Evolutionary conservation across 371 early-diverging fungal genomes (phyloP), one percentile per base, ranked within the genome.

Genomic region (Syncephalastrum racemosum): DNA sequence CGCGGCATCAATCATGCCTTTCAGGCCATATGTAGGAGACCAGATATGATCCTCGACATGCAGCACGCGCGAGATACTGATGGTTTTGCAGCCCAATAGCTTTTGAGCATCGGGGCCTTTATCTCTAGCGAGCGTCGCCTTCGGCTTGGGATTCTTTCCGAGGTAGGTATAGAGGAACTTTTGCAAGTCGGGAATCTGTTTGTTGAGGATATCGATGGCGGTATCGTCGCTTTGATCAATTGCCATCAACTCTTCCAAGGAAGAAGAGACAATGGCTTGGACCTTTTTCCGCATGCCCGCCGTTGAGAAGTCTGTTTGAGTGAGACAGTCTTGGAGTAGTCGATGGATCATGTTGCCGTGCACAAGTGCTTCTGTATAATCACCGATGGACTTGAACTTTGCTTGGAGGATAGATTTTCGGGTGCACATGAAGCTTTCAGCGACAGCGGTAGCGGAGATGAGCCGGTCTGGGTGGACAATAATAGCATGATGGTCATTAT

Each of bases 21-120:
- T 97, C 15, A 98, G 61, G 1, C 98, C 98, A 68, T 82, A 94
- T 47, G 75, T 90, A 2, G 94, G 92, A 19, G 95, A 93, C 93
- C 94, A 95, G 7, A 95, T 75, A 56, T 85, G 85, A 54, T 98
- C 98, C 66, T 98, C 98, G 54, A 95, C 88, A 62, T 93, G 92
- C 55, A 95, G 60, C 0, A 96, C 73, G 20, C 84, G 80, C 27
- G 68, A 77, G 24, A 97, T 72, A 41, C 84, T 70, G 4, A 91
- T 60, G 0, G 67, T 46, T 12, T 63, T 63, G 46, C 51, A 64
- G 10, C 63, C 63, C 50, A 67, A 43, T 8, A 42, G 45, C 4
- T 42, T 41, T 13, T 43, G 50, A 2, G 60, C 58, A 44, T 63
- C 22, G 0, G 51, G 44, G 5, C 72, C 73, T 13, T 69, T 44